Conservation (phyloP, 129 eudicot genomes). For the Ambrosia artemisiifolia region DNA sequence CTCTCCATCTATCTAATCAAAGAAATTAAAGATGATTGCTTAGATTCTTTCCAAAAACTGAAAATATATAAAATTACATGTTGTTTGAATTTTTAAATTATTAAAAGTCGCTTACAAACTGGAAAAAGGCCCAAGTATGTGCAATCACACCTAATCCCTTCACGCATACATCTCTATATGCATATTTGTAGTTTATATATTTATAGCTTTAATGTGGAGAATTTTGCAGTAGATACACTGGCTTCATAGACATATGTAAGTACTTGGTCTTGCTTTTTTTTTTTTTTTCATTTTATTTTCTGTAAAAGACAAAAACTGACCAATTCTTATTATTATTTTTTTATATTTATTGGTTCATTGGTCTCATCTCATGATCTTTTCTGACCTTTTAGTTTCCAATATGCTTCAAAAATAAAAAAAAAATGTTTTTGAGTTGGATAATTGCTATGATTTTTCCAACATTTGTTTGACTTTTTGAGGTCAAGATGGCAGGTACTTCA, state of each 20-base stretch:
- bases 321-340: neutral
- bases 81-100: neutral
- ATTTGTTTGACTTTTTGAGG: neutral
- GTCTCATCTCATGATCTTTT: neutral
- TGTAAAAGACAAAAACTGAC: no score
- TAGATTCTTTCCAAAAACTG: neutral
- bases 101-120: slow-evolving; percentile 15
- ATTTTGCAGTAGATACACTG: neutral
- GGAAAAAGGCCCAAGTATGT: neutral
- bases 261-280: neutral
- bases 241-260: slow-evolving; percentile 2
- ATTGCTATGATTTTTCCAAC: neutral
- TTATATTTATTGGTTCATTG: no score
- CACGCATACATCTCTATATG: neutral
- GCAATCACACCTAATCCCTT: neutral
- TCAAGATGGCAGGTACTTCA: neutral
- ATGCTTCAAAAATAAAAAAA: no score
- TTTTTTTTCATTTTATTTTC: neutral
- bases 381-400: neutral
- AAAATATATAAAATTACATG: neutral
- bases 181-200: neutral
- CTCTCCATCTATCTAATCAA: no score
- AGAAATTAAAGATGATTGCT: no score
- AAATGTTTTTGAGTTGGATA: no score
- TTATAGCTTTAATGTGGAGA: slow-evolving; percentile 5